Evolutionary conservation across 805 yeast species (phyloP).

Genomic region (Starmera pachycereana): DNA sequence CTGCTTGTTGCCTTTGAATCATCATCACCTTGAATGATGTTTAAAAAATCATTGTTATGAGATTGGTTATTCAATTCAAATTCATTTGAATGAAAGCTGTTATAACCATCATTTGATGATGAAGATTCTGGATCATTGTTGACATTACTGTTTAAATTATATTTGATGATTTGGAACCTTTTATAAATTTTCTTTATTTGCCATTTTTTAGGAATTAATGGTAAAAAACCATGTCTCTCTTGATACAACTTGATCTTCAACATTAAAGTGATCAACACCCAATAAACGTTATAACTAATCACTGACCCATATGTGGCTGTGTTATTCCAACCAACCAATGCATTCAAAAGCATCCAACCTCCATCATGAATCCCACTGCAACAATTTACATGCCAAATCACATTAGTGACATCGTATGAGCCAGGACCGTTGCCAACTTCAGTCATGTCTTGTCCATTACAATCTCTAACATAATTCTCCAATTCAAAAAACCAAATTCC

Average conservation of each 20-base stretch:
- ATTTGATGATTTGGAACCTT: constrained; percentile 23
- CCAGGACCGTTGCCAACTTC: constrained; percentile 94
- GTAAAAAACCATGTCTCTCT: constrained; percentile 50
- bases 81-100: background rate
- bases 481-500: constrained; percentile 90
- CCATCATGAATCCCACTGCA: constrained; percentile 89
- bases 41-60: no score
- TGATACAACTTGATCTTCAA: constrained; percentile 39
- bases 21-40: no score
- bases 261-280: constrained; percentile 44
- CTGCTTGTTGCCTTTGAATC: no score
- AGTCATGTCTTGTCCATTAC: constrained; percentile 74
- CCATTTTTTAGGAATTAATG: constrained; percentile 51
- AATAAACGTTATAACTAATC: constrained; percentile 58
- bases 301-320: constrained; percentile 90
- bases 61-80: background rate
- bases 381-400: constrained; percentile 93
- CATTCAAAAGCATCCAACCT: constrained; percentile 85
- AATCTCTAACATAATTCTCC: constrained; percentile 59
- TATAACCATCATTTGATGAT: background rate
- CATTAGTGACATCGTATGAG: constrained; percentile 65
- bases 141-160: constrained; percentile 23
- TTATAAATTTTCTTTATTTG: constrained; percentile 45
- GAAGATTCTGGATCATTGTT: constrained; percentile 12
- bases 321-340: constrained; percentile 88